Percentiles rank a stretch among this genome's conserved stretches.
Evolutionary conservation across 2,329 filamentous ascomycete species (phyloP).

Genomic region (Sporothrix brasiliensis): DNA sequence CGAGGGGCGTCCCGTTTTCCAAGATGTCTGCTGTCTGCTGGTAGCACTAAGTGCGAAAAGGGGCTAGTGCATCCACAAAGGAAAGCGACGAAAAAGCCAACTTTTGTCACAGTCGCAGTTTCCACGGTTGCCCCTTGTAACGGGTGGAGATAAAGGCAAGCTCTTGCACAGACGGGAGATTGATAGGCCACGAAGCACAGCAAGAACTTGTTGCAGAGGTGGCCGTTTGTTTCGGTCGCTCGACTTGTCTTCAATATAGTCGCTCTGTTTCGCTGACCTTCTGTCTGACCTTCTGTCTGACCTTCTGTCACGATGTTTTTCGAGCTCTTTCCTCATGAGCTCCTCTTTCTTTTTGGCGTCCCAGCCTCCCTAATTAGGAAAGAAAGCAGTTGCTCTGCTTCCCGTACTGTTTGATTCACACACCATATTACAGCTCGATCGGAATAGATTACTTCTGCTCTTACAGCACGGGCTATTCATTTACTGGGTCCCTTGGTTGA

Average conservation of each 20-base stretch:
- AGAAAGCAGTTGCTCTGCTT: background rate
- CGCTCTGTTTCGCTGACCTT: background rate
- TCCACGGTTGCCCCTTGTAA: slow-evolving; percentile 36
- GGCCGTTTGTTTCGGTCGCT: slow-evolving; percentile 10
- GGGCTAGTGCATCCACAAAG: slow-evolving; percentile 30
- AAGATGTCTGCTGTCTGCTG: slow-evolving; percentile 17
- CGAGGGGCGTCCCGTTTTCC: slow-evolving; percentile 23
- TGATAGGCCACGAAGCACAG: slow-evolving; percentile 8
- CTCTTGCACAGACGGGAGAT: background rate
- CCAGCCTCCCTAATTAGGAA: slow-evolving; percentile 20
- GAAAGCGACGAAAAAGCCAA: slow-evolving; percentile 5
- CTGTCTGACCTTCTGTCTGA: too few relatives aligned
- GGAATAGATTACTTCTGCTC: slow-evolving; percentile 4
- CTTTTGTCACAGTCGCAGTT: slow-evolving; percentile 26
- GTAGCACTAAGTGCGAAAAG: slow-evolving; percentile 30
- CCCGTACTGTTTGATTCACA: background rate
- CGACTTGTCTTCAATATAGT: background rate
- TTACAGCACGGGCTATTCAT: slow-evolving; percentile 4
- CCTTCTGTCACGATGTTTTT: too few relatives aligned
- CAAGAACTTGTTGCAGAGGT: background rate
- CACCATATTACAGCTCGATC: background rate
- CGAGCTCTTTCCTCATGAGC: background rate
- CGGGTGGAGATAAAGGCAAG: slow-evolving; percentile 23
- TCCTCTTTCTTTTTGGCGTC: background rate
- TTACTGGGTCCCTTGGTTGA: background rate